Percentiles rank a stretch among this genome's conserved stretches.
Evolutionary conservation across 2,329 filamentous ascomycete genomes (phyloP).

Genomic region (Curvularia hawaiiensis): DNA sequence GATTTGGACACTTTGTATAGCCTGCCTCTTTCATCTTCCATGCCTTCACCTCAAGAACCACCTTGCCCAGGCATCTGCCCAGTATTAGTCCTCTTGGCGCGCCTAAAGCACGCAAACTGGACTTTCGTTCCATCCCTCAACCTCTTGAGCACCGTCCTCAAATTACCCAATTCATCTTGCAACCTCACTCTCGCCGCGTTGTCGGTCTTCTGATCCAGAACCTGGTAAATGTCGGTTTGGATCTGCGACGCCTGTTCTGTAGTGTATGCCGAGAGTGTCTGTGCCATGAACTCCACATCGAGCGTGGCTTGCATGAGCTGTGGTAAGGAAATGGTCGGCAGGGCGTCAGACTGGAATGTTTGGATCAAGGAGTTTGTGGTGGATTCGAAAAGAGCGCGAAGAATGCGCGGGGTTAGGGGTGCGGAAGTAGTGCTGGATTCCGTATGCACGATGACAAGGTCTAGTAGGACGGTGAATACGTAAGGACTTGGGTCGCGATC

Average conservation of each 20-base stretch:
- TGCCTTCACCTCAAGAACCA: background rate
- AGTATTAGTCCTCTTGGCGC: slow-evolving; percentile 28
- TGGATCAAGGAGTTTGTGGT: slow-evolving; percentile 79
- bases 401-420: slow-evolving; percentile 76
- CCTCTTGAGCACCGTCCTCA: slow-evolving; percentile 83
- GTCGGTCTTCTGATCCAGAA: slow-evolving; percentile 86
- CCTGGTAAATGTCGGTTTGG: slow-evolving; percentile 90
- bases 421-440: slow-evolving; percentile 66
- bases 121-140: slow-evolving; percentile 45
- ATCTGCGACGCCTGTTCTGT: slow-evolving; percentile 80
- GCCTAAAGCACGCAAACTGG: slow-evolving; percentile 46
- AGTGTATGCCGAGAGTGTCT: slow-evolving; percentile 89
- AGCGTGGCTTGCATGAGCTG: slow-evolving; percentile 96
- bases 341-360: slow-evolving; percentile 66
- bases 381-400: slow-evolving; percentile 86
- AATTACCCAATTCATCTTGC: slow-evolving; percentile 86
- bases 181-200: slow-evolving; percentile 79
- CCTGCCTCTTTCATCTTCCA: slow-evolving; percentile 14
- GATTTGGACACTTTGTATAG: background rate
- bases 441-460: slow-evolving; percentile 87
- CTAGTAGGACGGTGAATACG: slow-evolving; percentile 84
- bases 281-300: slow-evolving; percentile 95
- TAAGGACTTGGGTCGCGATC: slow-evolving; percentile 84
- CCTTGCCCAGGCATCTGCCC: background rate
- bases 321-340: slow-evolving; percentile 71